These are phyloP conservation scores for Chamaecrista fasciculata DNA, from an alignment of 306 rosid species.

Conservation along the genomic window DNA sequence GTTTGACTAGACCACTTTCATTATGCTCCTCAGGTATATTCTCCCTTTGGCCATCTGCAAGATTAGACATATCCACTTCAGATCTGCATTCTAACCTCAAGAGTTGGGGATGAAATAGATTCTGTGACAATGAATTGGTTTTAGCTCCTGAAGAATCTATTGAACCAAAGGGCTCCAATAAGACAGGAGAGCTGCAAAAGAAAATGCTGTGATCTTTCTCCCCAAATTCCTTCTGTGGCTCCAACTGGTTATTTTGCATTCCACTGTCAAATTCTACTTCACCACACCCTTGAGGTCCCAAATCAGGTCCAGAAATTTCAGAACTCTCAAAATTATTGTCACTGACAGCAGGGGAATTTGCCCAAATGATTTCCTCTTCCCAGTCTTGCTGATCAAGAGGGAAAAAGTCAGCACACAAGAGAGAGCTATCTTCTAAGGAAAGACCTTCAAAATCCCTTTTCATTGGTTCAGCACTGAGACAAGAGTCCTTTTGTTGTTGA, in stretches of 20 bases:
- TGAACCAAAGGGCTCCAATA: conserved; percentile 66
- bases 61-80: conserved; percentile 42
- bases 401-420: conserved; percentile 45
- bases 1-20: conserved; percentile 48
- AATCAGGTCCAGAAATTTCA: conserved; percentile 62
- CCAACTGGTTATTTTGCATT: conserved; percentile 36
- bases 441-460: conserved; percentile 41
- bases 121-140: conserved; percentile 38
- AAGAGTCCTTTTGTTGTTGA: conserved; percentile 43
- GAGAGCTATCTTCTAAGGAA: conserved; percentile 42
- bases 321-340: conserved; percentile 46
- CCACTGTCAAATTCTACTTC: conserved; percentile 52
- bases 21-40: conserved; percentile 42
- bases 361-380: conserved; percentile 91
- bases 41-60: conserved; percentile 42
- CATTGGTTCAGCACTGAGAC: conserved; percentile 67
- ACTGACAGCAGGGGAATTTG: conserved; percentile 63
- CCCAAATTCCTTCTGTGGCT: conserved; percentile 33
- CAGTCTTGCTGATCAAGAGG: conserved; percentile 91
- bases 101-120: conserved; percentile 79
- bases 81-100: conserved; percentile 65
- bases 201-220: conserved; percentile 38
- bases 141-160: conserved; percentile 40
- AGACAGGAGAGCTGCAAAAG: conserved; percentile 39
- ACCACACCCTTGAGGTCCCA: conserved; percentile 49